Conservation (phyloP, 352 stramenopile species). For the Globisporangium yorkense region DNA sequence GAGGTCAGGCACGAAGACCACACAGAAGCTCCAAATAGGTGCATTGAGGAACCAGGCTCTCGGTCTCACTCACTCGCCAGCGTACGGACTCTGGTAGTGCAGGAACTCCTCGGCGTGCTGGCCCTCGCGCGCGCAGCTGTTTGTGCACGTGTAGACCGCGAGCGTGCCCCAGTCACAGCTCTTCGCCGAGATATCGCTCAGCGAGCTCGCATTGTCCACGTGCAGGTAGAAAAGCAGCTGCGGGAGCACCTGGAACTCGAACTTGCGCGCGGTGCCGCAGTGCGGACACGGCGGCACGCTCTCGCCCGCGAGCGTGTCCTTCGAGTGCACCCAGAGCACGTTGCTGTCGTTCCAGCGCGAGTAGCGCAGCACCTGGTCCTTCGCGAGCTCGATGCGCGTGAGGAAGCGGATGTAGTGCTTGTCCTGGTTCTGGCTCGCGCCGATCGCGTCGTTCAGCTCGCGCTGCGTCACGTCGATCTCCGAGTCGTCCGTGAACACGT, state of each 20-base stretch:
- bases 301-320: slow-evolving; percentile 28
- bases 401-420: slow-evolving; percentile 79
- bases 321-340: slow-evolving; percentile 87
- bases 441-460: slow-evolving; percentile 68
- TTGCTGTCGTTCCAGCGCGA: slow-evolving; percentile 80
- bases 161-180: slow-evolving; percentile 91
- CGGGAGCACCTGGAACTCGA: slow-evolving; percentile 95
- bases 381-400: slow-evolving; percentile 72
- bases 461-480: slow-evolving; percentile 71
- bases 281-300: slow-evolving; percentile 64
- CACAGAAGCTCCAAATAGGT: background rate
- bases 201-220: slow-evolving; percentile 58
- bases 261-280: slow-evolving; percentile 81
- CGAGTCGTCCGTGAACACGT: slow-evolving; percentile 65
- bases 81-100: slow-evolving; percentile 70
- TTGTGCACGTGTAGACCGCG: slow-evolving; percentile 89
- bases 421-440: slow-evolving; percentile 54
- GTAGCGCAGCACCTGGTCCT: slow-evolving; percentile 87
- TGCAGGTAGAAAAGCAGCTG: slow-evolving; percentile 92
- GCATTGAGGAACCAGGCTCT: background rate
- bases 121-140: slow-evolving; percentile 74
- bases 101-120: slow-evolving; percentile 62
- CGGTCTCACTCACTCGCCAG: slow-evolving; percentile 19
- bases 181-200: slow-evolving; percentile 44
- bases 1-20: no score